Conservation (phyloP, 2,329 filamentous ascomycete species). For the Podosphaera leucotricha region DNA sequence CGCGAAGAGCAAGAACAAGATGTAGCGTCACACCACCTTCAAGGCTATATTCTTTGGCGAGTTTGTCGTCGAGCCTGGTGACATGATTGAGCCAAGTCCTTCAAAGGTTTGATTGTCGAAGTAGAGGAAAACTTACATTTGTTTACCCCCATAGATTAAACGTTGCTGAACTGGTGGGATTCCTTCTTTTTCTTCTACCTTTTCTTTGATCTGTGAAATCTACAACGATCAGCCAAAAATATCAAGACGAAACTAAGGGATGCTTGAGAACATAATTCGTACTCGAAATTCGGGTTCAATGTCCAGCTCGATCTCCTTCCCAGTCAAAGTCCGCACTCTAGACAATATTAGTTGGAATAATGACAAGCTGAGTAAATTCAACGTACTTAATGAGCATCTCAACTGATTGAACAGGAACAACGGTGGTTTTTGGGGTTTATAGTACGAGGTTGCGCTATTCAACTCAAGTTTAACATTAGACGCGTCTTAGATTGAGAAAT, state of each 20-base stretch:
- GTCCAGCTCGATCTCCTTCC: conserved; percentile 96
- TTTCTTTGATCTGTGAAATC: conserved; percentile 95
- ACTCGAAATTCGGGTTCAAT: conserved; percentile 91
- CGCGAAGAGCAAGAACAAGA: conserved; percentile 80
- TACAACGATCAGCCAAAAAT: conserved; percentile 17
- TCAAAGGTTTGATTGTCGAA: not conserved
- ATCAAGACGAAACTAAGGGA: not conserved
- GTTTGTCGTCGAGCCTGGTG: conserved; percentile 77
- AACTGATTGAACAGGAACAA: too few relatives aligned
- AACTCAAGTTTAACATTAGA: too few relatives aligned
- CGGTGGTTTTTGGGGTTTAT: too few relatives aligned
- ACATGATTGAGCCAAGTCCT: not conserved
- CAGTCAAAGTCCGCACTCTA: conserved; percentile 90
- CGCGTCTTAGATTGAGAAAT: too few relatives aligned
- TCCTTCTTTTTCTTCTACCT: conserved; percentile 96
- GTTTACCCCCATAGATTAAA: conserved; percentile 89
- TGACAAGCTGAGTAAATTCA: too few relatives aligned
- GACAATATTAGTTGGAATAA: not conserved
- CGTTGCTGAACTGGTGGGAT: conserved; percentile 94
- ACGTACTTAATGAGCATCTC: too few relatives aligned
- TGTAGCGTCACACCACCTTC: conserved; percentile 85
- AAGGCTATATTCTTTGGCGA: conserved; percentile 70
- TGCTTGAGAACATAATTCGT: conserved; percentile 4
- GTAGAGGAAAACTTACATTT: conserved; percentile 43
- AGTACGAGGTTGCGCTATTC: too few relatives aligned